phyloP scores from a whole-genome alignment of 106 monocot species.

The Dioscorea zingiberensis region DNA sequence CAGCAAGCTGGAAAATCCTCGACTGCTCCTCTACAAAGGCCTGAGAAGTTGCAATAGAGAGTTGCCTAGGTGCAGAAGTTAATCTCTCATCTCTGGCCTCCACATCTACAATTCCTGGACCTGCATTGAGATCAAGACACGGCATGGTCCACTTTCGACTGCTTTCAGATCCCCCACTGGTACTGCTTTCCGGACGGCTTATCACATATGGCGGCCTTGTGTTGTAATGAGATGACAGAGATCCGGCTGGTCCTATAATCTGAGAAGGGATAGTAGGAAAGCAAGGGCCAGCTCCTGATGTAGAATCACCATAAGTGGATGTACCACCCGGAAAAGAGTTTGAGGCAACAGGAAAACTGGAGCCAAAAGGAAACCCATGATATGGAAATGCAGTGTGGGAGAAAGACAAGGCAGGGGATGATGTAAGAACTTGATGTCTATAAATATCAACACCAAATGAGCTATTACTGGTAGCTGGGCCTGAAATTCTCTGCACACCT shows the following conservation, averaged over 20 bases:
- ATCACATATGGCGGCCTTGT: slow-evolving; percentile 32
- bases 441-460: slow-evolving; percentile 53
- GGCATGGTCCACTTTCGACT: slow-evolving; percentile 40
- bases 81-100: slow-evolving; percentile 37
- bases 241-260: slow-evolving; percentile 26
- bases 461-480: slow-evolving; percentile 24
- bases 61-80: slow-evolving; percentile 18
- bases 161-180: slow-evolving; percentile 32
- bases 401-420: slow-evolving; percentile 68
- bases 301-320: slow-evolving; percentile 45
- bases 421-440: slow-evolving; percentile 55
- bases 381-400: slow-evolving; percentile 63
- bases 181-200: slow-evolving; percentile 37
- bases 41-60: slow-evolving; percentile 26
- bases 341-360: slow-evolving; percentile 51
- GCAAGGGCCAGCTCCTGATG: slow-evolving; percentile 24
- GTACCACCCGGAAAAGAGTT: slow-evolving; percentile 41
- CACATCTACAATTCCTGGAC: slow-evolving; percentile 39
- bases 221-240: slow-evolving; percentile 22
- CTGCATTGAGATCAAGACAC: slow-evolving; percentile 74
- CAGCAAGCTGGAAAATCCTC: slow-evolving; percentile 31
- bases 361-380: slow-evolving; percentile 52
- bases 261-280: slow-evolving; percentile 46
- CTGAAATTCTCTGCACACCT: slow-evolving; percentile 48
- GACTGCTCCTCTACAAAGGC: slow-evolving; percentile 45